Evolutionary conservation across 1,284 basidiomycete species (phyloP), one percentile per base, ranked within the genome.

Genomic region (Irpex lacteus): DNA sequence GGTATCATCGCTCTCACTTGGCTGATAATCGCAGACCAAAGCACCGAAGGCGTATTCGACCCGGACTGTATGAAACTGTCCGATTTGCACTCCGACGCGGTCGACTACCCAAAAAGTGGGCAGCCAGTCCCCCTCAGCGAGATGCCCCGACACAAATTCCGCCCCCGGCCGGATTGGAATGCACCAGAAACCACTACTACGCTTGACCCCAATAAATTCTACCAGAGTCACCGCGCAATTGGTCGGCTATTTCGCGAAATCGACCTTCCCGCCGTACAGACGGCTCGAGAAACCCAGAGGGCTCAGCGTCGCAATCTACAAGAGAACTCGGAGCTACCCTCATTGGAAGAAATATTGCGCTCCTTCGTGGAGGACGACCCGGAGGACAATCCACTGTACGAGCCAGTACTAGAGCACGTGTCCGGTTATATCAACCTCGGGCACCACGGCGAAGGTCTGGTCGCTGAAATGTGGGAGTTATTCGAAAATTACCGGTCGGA

Each of bases 1-100:
- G 88, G 87, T 1, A 80, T 88, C n/a, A 81, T 89, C 44, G 84
- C 85, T 0, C 84, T 76, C 3, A 86, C 82, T 61, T 88, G 85
- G 85, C 72, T 88, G 9, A 78, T 87, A 47, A 87, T 91, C 40
- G 87, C 90, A 0, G 93, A 95, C 70, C 83, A 86, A 68, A 85
- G 82, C 49, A 66, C 67, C 0, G 44, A 78, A 36, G 83, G 84
- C 9, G 86, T 89, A 40, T 76, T 84, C 26, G 82, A 92, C 70
- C 69, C 73, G 0, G 81, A 83, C 40, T 95, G 93, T 70, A 67
- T 89, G 11, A 78, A 66, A 61, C 77, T 95, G 13, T 85, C 91
- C 0, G 76, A 82, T 54, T 75, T 91, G 21, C 92, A 91, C 72
- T 85, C 91, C 68, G 79, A 87, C 67, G 89, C 87, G 26, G 90